Conservation (phyloP, 495 filamentous ascomycete species). For the Trichocladium uniseriatum region DNA sequence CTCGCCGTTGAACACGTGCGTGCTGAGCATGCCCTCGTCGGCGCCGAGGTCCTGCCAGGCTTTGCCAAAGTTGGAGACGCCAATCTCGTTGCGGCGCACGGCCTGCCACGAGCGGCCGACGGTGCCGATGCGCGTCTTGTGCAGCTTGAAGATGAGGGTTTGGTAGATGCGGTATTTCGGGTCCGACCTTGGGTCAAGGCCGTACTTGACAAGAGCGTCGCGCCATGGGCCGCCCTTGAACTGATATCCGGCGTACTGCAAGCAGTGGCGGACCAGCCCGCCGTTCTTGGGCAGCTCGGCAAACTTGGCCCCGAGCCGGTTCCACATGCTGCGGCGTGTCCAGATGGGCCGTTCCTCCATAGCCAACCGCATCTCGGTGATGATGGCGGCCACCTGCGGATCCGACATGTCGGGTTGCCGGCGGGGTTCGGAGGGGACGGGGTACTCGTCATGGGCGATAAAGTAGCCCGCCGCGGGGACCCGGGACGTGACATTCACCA, state of each 20-base stretch:
- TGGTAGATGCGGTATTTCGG: conserved; percentile 73
- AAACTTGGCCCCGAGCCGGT: conserved; percentile 47
- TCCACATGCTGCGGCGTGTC: conserved; percentile 71
- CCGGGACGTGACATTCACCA: conserved; percentile 33
- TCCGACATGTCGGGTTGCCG: conserved; percentile 37
- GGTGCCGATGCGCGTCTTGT: conserved; percentile 33
- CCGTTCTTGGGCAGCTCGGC: conserved; percentile 28
- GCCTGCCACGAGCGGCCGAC: conserved; percentile 41
- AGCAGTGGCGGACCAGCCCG: conserved; percentile 51
- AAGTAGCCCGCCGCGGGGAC: conserved; percentile 52
- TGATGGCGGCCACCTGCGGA: conserved; percentile 44
- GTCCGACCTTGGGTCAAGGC: conserved; percentile 72
- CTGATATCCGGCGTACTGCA: conserved; percentile 76
- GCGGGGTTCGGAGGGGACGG: conserved; percentile 29
- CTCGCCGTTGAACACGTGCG: conserved; percentile 75
- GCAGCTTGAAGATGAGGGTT: conserved; percentile 67
- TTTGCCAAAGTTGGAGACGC: conserved; percentile 26
- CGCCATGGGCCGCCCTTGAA: conserved; percentile 87
- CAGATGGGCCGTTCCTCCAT: conserved; percentile 73
- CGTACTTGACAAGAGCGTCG: conserved; percentile 74
- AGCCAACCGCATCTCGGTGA: conserved; percentile 48
- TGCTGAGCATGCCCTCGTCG: conserved; percentile 32
- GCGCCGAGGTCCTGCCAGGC: conserved; percentile 27
- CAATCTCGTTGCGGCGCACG: conserved; percentile 22
- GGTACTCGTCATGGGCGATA: conserved; percentile 45